phyloP scores from a whole-genome alignment of 148 eudicot species.

The Fagopyrum esculentum region DNA sequence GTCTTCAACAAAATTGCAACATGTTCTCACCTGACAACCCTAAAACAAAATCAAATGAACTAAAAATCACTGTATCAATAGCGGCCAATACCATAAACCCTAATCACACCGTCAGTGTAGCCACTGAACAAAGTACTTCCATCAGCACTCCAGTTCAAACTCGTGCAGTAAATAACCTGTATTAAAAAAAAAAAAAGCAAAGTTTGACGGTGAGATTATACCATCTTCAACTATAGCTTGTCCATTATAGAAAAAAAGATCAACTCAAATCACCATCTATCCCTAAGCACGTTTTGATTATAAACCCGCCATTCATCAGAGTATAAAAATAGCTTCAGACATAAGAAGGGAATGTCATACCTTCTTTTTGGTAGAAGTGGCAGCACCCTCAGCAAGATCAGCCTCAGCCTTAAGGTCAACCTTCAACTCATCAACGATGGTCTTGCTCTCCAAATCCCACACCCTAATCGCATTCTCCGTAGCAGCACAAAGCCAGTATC shows the following conservation, averaged over 20 bases:
- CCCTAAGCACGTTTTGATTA: no score
- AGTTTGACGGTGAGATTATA: neutral
- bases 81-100: slow-evolving; percentile 10
- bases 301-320: no score
- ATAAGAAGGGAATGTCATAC: slow-evolving; percentile 19
- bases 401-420: slow-evolving; percentile 74
- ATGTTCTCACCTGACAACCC: slow-evolving; percentile 8
- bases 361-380: slow-evolving; percentile 50
- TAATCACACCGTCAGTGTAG: slow-evolving; percentile 14
- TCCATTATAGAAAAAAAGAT: neutral
- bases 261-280: neutral
- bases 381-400: slow-evolving; percentile 41
- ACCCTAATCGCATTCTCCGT: slow-evolving; percentile 78
- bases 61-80: neutral
- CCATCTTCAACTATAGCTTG: no score
- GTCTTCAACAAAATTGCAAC: slow-evolving; percentile 7
- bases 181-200: neutral
- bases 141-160: slow-evolving; percentile 16
- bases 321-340: neutral
- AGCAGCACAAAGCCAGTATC: slow-evolving; percentile 99
- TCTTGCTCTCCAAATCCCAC: slow-evolving; percentile 88
- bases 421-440: slow-evolving; percentile 68
- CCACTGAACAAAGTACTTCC: slow-evolving; percentile 15
- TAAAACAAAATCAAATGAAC: neutral
- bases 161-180: slow-evolving; percentile 13